Conservation (phyloP, 805 yeast species). For the Pichia cephalocereana region DNA sequence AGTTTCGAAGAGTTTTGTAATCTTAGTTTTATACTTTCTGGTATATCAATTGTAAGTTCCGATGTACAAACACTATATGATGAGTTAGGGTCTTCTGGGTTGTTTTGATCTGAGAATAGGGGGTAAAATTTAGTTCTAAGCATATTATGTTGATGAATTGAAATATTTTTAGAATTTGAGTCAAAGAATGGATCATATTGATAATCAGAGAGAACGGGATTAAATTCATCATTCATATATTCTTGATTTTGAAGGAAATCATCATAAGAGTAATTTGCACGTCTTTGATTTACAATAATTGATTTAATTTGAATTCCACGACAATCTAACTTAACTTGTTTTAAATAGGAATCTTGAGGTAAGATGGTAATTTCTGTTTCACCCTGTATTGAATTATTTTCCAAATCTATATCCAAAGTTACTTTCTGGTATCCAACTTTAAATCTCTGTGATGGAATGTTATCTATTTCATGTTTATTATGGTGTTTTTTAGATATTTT, state of each 20-base stretch:
- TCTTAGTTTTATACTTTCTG: conserved; percentile 55
- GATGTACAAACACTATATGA: conserved; percentile 39
- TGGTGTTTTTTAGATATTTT: conserved; percentile 19
- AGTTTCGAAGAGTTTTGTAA: conserved; percentile 40
- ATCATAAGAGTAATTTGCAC: conserved; percentile 43
- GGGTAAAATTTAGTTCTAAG: conserved; percentile 44
- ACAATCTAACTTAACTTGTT: conserved; percentile 64
- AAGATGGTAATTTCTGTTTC: conserved; percentile 74
- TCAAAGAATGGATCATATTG: conserved; percentile 29
- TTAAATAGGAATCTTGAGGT: conserved; percentile 55
- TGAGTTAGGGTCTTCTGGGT: conserved; percentile 20
- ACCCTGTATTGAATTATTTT: conserved; percentile 51
- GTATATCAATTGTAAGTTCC: conserved; percentile 55
- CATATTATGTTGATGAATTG: conserved; percentile 50
- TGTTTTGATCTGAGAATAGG: conserved; percentile 39
- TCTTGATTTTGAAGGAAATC: conserved; percentile 38
- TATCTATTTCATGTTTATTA: conserved; percentile 18
- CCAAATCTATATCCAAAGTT: conserved; percentile 67
- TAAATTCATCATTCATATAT: conserved; percentile 23
- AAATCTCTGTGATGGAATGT: conserved; percentile 35
- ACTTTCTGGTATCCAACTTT: conserved; percentile 81
- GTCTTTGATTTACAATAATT: conserved; percentile 55
- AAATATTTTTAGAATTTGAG: conserved; percentile 30
- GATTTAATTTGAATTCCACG: conserved; percentile 60
- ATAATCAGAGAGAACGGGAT: conserved; percentile 24